Evolutionary conservation across 768 basidiomycete species (phyloP).

Genomic region (Boletus sp.): DNA sequence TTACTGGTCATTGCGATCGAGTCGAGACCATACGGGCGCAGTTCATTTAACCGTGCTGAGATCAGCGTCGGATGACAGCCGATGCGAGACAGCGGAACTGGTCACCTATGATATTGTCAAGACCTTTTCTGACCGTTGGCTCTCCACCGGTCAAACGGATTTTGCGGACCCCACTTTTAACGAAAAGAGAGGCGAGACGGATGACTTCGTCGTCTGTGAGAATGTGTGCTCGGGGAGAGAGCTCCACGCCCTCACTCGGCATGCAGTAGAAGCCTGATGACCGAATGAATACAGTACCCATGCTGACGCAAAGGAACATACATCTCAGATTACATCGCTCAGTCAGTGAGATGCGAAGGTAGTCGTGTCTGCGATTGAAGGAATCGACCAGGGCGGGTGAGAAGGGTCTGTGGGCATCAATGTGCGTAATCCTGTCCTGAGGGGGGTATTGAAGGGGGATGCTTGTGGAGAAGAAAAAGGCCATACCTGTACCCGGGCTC

Average conservation of each 20-base stretch:
- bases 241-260: conserved; percentile 76
- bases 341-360: conserved; percentile 85
- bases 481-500: conserved; percentile 22
- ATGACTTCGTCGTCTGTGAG: conserved; percentile 76
- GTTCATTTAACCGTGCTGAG: conserved; percentile 56
- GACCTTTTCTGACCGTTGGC: conserved; percentile 77
- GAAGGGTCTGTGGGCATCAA: conserved; percentile 49
- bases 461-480: not conserved
- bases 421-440: conserved; percentile 55
- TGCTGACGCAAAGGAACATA: conserved; percentile 28
- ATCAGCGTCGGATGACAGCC: conserved; percentile 6
- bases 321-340: conserved; percentile 89
- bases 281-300: not conserved
- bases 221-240: conserved; percentile 67
- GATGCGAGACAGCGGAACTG: conserved; percentile 13
- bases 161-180: conserved; percentile 79
- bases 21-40: conserved; percentile 60
- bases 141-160: conserved; percentile 89
- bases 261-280: conserved; percentile 84
- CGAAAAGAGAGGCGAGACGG: conserved; percentile 73
- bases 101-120: conserved; percentile 65
- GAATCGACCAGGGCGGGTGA: conserved; percentile 62
- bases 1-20: conserved; percentile 88
- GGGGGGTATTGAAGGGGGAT: not conserved
- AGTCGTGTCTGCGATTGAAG: conserved; percentile 71